Evolutionary conservation across 768 basidiomycete genomes (phyloP), one percentile per base, ranked within the genome.

Genomic region (Antrodiella citrinella): DNA sequence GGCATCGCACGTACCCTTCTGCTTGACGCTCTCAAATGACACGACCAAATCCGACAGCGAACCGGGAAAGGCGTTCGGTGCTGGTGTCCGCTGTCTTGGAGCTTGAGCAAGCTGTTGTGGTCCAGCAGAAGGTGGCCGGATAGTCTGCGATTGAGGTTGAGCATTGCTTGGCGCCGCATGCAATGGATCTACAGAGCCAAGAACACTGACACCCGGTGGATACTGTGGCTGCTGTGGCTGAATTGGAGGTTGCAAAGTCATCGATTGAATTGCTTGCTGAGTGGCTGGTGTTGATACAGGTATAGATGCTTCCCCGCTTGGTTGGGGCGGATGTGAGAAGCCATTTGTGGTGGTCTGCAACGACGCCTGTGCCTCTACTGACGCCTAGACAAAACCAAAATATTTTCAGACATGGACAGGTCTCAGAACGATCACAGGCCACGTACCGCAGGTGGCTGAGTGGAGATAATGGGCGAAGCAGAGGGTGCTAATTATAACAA

Each of bases 11-110:
- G 45, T 54, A 93, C 94, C 92, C 66, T 96, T 93, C 73, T 95
- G 92, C 70, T 97, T 98, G 41, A 95, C 92, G 43, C 77, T 86
- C 71, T 98, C 95, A 62, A 97, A 98, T 38, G 91, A 92, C 19
- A 86, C 81, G 38, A 97, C 93, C 48, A 99, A 74, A 63, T 97
- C 95, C 10, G 91, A 90, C 62, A 99, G 64, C 22, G 84, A 91
- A 50, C 84, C 89, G 15, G 90, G 92, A 76, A 85, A 84, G 19
- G 80, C 79, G 20, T 64, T 65, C 9, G 72, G 66, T 20, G 71
- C 59, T 44, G 72, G 57, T 18, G 73, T 62, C 26, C 72, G 73
- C 49, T 66, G 67, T 35, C 64, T 67, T 22, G 65, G 67, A 21
- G 70, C 63, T 26, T 59, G 57, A 47, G 58, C 65, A 44, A 68